A percentile compares a stretch with the other conserved stretches of the same genome.
Conservation (phyloP, 2,329 filamentous ascomycete genomes). For the Phialemoniopsis sp. region DNA sequence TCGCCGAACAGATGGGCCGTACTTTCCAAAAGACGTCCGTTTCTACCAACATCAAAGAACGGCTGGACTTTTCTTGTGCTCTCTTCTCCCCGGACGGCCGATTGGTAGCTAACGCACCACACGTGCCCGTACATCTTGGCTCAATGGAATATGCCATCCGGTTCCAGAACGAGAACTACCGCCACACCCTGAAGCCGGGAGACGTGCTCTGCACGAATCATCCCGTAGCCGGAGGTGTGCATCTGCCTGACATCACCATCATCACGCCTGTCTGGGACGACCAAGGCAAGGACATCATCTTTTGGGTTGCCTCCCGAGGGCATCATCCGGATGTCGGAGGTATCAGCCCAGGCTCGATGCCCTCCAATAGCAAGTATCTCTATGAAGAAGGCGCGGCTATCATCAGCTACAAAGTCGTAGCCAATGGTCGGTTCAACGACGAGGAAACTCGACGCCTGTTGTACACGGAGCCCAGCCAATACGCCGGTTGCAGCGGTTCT, state of each 20-base stretch:
- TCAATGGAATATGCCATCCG: constrained; percentile 71
- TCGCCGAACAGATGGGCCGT: constrained; percentile 68
- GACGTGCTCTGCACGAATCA: constrained; percentile 73
- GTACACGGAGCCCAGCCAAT: constrained; percentile 61
- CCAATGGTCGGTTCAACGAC: constrained; percentile 66
- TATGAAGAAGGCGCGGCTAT: constrained; percentile 57
- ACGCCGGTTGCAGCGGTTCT: constrained; percentile 66
- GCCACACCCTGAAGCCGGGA: constrained; percentile 64
- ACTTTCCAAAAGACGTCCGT: constrained; percentile 68
- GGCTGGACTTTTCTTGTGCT: constrained; percentile 69
- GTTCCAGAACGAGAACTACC: constrained; percentile 39
- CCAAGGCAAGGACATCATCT: constrained; percentile 50
- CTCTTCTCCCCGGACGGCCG: constrained; percentile 66
- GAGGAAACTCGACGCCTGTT: constrained; percentile 59
- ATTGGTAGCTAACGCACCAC: constrained; percentile 65
- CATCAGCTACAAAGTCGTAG: constrained; percentile 59
- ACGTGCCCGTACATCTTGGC: constrained; percentile 67
- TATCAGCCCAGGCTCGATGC: constrained; percentile 72
- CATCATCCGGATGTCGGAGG: constrained; percentile 68
- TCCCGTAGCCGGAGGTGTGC: constrained; percentile 69
- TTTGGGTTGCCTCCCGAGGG: constrained; percentile 67
- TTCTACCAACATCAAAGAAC: constrained; percentile 67
- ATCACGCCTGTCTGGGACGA: constrained; percentile 66
- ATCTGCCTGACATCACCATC: constrained; percentile 70
- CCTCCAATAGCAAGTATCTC: constrained; percentile 58